Conservation (phyloP, 495 filamentous ascomycete genomes). For the Schizothecium vesticola region DNA sequence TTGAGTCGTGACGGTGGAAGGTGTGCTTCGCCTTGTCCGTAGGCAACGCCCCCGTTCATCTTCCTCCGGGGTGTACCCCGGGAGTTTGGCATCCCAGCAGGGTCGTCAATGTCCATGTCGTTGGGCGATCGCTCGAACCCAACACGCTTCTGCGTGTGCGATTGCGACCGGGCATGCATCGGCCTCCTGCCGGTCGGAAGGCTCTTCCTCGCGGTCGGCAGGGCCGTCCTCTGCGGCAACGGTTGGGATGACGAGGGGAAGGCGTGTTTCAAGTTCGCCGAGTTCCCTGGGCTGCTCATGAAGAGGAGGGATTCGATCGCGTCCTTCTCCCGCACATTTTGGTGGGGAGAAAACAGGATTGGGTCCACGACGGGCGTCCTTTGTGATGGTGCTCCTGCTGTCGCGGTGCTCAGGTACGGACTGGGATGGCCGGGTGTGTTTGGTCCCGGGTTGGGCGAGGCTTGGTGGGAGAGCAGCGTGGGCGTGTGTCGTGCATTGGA, state of each 20-base stretch:
- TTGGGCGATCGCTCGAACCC: conserved; percentile 42
- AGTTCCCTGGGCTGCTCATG: conserved; percentile 81
- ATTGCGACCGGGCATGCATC: conserved; percentile 29
- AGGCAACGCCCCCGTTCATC: conserved; percentile 26
- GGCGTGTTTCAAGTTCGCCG: conserved; percentile 50
- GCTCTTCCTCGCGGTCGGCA: conserved; percentile 41
- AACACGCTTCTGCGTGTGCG: conserved; percentile 37
- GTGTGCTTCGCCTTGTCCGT: conserved; percentile 13
- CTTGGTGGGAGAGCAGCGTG: conserved; percentile 36
- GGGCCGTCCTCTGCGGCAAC: conserved; percentile 31
- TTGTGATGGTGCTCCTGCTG: conserved; percentile 10
- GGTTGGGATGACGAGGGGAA: conserved; percentile 40
- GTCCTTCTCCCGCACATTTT: conserved; percentile 65
- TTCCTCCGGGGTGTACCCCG: conserved; percentile 39
- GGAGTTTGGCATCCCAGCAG: conserved; percentile 29
- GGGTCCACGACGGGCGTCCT: conserved; percentile 61
- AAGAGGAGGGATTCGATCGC: conserved; percentile 83
- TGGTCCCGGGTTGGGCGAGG: conserved; percentile 29
- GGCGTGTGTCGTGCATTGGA: conserved; percentile 35
- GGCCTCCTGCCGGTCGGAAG: conserved; percentile 39
- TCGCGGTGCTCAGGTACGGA: conserved; percentile 27
- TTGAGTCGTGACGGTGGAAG: conserved; percentile 17
- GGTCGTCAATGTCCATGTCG: conserved; percentile 42
- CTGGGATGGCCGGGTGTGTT: conserved; percentile 37
- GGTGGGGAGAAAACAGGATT: conserved; percentile 45